These are phyloP conservation scores for Fistulinella prunicolor DNA, from an alignment of 768 basidiomycete species.

Conservation along the genomic window DNA sequence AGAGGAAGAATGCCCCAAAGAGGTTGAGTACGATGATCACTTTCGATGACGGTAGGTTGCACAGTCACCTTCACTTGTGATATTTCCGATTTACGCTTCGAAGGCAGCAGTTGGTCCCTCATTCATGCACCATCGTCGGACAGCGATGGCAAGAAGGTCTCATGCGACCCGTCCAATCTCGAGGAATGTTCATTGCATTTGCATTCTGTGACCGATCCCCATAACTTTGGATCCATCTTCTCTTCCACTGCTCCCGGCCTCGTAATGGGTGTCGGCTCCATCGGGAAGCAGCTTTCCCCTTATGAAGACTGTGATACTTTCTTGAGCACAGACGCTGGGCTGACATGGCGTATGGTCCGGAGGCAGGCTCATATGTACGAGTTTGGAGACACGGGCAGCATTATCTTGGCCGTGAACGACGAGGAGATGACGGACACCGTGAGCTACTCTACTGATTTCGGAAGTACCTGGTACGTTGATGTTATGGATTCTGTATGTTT, in stretches of 20 bases:
- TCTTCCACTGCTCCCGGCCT: slow-evolving; percentile 93
- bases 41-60: slow-evolving; percentile 74
- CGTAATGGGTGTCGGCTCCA: slow-evolving; percentile 94
- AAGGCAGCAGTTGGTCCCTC: slow-evolving; percentile 72
- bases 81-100: not conserved
- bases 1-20: slow-evolving; percentile 65
- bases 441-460: slow-evolving; percentile 79
- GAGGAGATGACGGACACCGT: slow-evolving; percentile 71
- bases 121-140: slow-evolving; percentile 61
- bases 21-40: slow-evolving; percentile 78
- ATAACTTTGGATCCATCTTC: slow-evolving; percentile 93
- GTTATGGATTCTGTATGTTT: not conserved
- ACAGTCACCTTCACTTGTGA: not conserved
- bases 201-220: slow-evolving; percentile 87
- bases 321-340: slow-evolving; percentile 84
- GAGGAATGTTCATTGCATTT: slow-evolving; percentile 82
- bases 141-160: slow-evolving; percentile 54
- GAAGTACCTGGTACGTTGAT: slow-evolving; percentile 72
- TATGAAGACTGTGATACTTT: slow-evolving; percentile 94
- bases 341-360: slow-evolving; percentile 79
- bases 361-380: slow-evolving; percentile 89
- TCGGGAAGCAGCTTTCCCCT: slow-evolving; percentile 61
- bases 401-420: slow-evolving; percentile 81
- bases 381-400: slow-evolving; percentile 86
- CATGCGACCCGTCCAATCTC: slow-evolving; percentile 56